Evolutionary conservation across 495 filamentous ascomycete genomes (phyloP), one percentile per base, ranked within the genome.

Genomic region (Aeminium ludgeri): DNA sequence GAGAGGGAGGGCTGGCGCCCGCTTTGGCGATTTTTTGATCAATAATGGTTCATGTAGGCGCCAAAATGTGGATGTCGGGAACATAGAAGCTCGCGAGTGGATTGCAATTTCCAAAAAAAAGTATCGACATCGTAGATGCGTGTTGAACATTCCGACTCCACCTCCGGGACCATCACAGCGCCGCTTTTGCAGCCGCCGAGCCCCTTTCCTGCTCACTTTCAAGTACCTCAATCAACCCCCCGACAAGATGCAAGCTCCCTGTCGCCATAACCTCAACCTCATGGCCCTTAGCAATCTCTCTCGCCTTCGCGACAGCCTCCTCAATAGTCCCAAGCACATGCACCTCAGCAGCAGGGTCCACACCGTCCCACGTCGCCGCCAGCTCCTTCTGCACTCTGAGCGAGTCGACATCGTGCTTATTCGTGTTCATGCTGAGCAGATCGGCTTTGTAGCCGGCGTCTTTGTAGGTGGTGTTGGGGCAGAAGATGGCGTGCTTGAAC

Each of bases 201-300:
- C 19, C 30, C n/a, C 13, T 30, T 30, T 49, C 42, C 13, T 11
- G 19, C 23, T 40, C 42, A 27, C 46, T 68, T 54, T 85, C 82
- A 37, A 96, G 62, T 4, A 79, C 73, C 56, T 80, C 79, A 20
- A 95, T 59, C 43, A 85, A 64, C 0, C 80, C 79, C 3, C 87
- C 86, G 1, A 93, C 82, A 7, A 96, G 67, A 63, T 94, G 83
- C 44, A 94, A 66, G 55, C 85, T 93, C 5, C 87, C 87, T 15
- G 87, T 95, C 23, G 84, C 65, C 16, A 82, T 56, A 2, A 73
- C 61, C 47, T 53, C 49, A 16, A 34, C 39, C 30, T 8, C 28
- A 29, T 34, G 18, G 41, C 49, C 20, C 4, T 52, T 51, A 0
- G 65, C 67, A 4, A 85, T 50, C 4, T 64, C 62, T 29, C 78